These are phyloP conservation scores for Trichoderma cornu-damae DNA, from an alignment of 2,329 filamentous ascomycete genomes.

Conservation along the genomic window DNA sequence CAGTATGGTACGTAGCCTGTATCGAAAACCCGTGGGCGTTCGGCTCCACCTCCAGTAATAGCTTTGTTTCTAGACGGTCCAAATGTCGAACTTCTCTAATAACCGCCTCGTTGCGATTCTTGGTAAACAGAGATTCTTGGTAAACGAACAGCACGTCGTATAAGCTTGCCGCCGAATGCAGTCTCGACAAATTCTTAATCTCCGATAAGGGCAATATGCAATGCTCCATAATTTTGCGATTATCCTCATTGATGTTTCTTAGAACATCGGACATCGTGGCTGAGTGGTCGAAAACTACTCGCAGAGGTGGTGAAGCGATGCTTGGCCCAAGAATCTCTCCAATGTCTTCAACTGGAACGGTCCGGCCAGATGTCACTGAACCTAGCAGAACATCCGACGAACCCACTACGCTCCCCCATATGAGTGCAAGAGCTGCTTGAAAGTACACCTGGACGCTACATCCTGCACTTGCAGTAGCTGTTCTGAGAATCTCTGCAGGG, in stretches of 20 bases:
- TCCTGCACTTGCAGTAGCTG: conserved; percentile 36
- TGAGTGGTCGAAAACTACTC: conserved; percentile 53
- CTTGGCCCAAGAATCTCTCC: conserved; percentile 76
- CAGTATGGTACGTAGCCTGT: conserved; percentile 45
- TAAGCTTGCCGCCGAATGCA: conserved; percentile 52
- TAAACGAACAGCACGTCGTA: conserved; percentile 81
- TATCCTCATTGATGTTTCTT: conserved; percentile 57
- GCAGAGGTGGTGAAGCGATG: conserved; percentile 67
- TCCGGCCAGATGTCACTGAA: conserved; percentile 75
- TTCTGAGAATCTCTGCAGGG: conserved; percentile 24
- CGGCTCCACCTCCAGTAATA: conserved; percentile 75
- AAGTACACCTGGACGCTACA: conserved; percentile 67
- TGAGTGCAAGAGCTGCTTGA: conserved; percentile 63
- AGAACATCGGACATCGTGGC: conserved; percentile 57
- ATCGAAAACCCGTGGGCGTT: conserved; percentile 37
- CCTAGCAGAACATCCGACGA: conserved; percentile 66
- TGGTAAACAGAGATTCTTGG: conserved; percentile 62
- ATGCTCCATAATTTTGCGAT: conserved; percentile 61
- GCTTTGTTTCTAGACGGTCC: conserved; percentile 70
- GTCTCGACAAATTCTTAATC: conserved; percentile 57
- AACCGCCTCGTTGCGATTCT: conserved; percentile 26
- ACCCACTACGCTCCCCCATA: conserved; percentile 62
- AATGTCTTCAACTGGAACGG: conserved; percentile 62
- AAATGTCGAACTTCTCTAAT: conserved; percentile 55
- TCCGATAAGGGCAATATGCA: conserved; percentile 60